A percentile compares a stretch with the other conserved stretches of the same genome.
Evolutionary conservation across 257 asterid genomes (phyloP).

Genomic region (Marsdenia floribunda): DNA sequence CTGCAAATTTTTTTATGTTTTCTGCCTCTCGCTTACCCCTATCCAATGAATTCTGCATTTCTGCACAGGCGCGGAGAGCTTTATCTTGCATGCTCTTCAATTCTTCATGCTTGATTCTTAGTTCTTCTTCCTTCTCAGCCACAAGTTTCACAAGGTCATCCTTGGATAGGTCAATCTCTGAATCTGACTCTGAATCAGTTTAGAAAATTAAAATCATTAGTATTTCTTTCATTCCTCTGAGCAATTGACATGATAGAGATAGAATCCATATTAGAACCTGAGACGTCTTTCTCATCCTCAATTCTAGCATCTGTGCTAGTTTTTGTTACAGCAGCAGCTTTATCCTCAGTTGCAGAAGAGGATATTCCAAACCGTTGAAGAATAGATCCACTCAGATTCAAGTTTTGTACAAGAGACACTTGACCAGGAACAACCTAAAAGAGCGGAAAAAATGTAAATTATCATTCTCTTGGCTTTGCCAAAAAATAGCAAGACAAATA

Average conservation of each 20-base stretch:
- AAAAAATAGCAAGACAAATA: not conserved
- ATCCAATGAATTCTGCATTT: slow-evolving; percentile 75
- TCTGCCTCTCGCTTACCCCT: slow-evolving; percentile 80
- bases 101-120: slow-evolving; percentile 52
- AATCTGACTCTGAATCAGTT: slow-evolving; percentile 48
- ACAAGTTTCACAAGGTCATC: slow-evolving; percentile 73
- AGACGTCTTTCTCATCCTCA: slow-evolving; percentile 36
- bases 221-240: slow-evolving; percentile 27
- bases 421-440: slow-evolving; percentile 36
- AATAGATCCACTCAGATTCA: slow-evolving; percentile 28
- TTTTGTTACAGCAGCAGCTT: slow-evolving; percentile 27
- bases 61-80: slow-evolving; percentile 65
- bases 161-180: slow-evolving; percentile 50
- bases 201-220: slow-evolving; percentile 43
- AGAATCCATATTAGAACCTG: slow-evolving; percentile 46
- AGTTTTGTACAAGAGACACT: slow-evolving; percentile 30
- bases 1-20: slow-evolving; percentile 72
- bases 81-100: slow-evolving; percentile 60
- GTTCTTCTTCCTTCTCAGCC: slow-evolving; percentile 56
- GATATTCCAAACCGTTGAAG: slow-evolving; percentile 48
- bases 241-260: slow-evolving; percentile 18
- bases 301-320: slow-evolving; percentile 8
- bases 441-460: slow-evolving; percentile 5
- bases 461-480: not conserved
- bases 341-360: slow-evolving; percentile 43